Evolutionary conservation across 257 asterid species (phyloP).

Genomic region (Scutellaria minor): DNA sequence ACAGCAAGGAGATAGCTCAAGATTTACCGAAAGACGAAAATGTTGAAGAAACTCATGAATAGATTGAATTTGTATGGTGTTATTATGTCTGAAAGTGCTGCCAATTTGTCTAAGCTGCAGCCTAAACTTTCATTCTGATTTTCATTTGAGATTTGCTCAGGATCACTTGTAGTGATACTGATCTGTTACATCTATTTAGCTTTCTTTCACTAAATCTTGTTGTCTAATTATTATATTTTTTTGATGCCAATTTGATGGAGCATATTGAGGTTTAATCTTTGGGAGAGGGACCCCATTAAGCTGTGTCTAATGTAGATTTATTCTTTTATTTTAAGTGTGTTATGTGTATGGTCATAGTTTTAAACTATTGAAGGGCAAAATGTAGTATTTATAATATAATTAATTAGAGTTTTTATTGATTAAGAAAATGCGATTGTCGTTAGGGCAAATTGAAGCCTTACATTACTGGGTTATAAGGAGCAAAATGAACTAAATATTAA

Average conservation of each 20-base stretch:
- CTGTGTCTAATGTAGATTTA: too few species aligned
- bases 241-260: not conserved
- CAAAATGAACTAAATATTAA: not conserved
- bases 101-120: conserved; percentile 22
- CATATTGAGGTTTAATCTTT: not conserved
- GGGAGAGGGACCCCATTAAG: too few species aligned
- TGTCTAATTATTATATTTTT: not conserved
- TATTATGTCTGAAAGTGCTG: conserved; percentile 7
- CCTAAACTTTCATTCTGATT: conserved; percentile 25
- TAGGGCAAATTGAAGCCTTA: too few species aligned
- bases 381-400: too few species aligned
- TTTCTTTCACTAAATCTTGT: not conserved
- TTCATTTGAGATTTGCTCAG: conserved; percentile 20
- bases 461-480: not conserved
- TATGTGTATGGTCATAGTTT: too few species aligned
- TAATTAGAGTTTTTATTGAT: too few species aligned
- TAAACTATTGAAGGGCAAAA: too few species aligned
- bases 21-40: conserved; percentile 41
- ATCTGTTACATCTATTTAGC: conserved; percentile 5
- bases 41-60: conserved; percentile 40
- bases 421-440: too few species aligned
- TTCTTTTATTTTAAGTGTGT: too few species aligned
- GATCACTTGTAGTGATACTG: conserved; percentile 30
- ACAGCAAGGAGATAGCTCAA: conserved; percentile 39
- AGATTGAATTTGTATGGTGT: conserved; percentile 26